Base-by-base conservation (phyloP, 2,329 filamentous ascomycete genomes). In the Orbilia quercus region DNA sequence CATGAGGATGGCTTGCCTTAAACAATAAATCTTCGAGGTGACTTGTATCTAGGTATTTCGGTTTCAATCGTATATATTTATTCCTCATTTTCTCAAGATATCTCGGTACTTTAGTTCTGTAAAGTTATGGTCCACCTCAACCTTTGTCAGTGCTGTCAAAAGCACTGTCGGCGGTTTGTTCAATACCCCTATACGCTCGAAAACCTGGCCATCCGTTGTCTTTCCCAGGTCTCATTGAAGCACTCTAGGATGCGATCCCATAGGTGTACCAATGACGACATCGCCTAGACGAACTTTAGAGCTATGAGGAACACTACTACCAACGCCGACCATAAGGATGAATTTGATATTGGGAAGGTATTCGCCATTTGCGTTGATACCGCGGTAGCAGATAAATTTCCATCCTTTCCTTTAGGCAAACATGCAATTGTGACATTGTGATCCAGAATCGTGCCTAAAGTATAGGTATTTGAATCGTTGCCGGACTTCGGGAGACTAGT, bases 341-440 rank as follows among this genome's bases (percentile, higher is more conserved):
- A 48, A 47, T 16, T 38, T 60, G 23, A 60, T 50, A 50, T 28
- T 40, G 14, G 57, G 23, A 60, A 60, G n/a, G 57, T 60, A 4
- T 34, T 7, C 12, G 31, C 23, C 54, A 58, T 16, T 20, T 34
- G 54, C 12, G 28, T 16, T 4, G 23, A 22, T 2, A 58, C 54
- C 3, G 20, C 22, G 16, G 54, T 38, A 20, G 54, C 38, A 1
- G 36, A 42, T 14, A 44, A 20, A 18, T 36, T 45, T 3, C 54
- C 40, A 25, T 4, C 45, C 11, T 18, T 16, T 7, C 54, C 38
- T 31, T 58, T 44, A 1, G 54, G 54, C n/a, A 58, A 45, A 22
- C 54, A 58, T 9, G 54, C 54, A 2, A 58, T 45, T 11, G 31
- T 38, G 12, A 58, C 16, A 47, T 58, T 58, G 34, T 58, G 54